Evolutionary conservation across 108 stramenopile species (phyloP).

Genomic region (Cyclotella distinguenda): DNA sequence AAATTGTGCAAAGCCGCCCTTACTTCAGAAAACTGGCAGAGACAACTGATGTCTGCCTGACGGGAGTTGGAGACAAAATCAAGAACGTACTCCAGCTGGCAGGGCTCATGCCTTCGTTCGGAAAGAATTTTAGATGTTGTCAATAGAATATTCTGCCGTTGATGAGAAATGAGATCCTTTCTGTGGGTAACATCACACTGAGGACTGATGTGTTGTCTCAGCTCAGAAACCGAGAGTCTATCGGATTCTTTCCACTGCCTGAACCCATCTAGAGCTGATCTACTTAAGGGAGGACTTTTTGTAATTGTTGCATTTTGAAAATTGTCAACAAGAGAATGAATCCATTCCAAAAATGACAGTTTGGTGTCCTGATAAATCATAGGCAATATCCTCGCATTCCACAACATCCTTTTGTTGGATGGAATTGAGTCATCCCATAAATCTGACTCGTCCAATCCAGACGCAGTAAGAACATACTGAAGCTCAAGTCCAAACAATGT

Average conservation of each 20-base stretch:
- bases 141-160: not conserved
- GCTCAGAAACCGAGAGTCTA: conserved; percentile 52
- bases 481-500: conserved; percentile 58
- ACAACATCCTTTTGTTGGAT: conserved; percentile 39
- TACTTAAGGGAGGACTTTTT: not conserved
- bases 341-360: conserved; percentile 48
- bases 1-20: conserved; percentile 13
- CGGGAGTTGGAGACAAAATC: conserved; percentile 21
- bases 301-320: not conserved
- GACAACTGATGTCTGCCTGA: not conserved
- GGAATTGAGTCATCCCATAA: conserved; percentile 48
- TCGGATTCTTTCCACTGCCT: conserved; percentile 45
- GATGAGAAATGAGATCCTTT: conserved; percentile 7
- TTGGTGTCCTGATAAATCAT: conserved; percentile 11
- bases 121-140: conserved; percentile 5
- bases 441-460: conserved; percentile 38
- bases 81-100: conserved; percentile 23
- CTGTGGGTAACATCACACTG: conserved; percentile 53
- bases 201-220: conserved; percentile 59
- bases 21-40: not conserved
- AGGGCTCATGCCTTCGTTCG: conserved; percentile 24
- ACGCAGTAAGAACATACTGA: conserved; percentile 38
- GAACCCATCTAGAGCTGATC: conserved; percentile 25
- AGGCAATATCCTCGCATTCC: conserved; percentile 76
- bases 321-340: conserved; percentile 37